Base-by-base conservation (phyloP, 305 asterid genomes). In the Solanum hybrid region DNA sequence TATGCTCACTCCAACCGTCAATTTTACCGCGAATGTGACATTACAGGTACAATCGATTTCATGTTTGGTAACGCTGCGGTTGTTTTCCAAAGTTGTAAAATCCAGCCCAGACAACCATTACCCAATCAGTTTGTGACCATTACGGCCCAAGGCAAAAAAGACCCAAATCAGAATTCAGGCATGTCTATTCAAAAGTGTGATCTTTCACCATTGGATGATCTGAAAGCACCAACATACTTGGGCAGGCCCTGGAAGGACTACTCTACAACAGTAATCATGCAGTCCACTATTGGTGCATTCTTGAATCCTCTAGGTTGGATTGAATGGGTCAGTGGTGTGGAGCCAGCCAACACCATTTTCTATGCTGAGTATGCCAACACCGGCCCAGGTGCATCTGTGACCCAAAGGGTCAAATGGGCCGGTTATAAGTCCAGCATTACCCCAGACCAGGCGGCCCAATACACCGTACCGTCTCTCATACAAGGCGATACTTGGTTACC, bases 1-100 rank as follows among this genome's bases (percentile, higher is more conserved):
- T 97, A 97, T 88, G 90, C 97, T 2, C 97, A 96, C 93, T 94
- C 97, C 14, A 94, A 95, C 78, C 96, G 99, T 1, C 99, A 97
- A 10, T 97, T 97, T 92, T 97, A 96, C 88, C 94, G 98, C 0
- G 95, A 96, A 0, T 97, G 99, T 84, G 92, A 94, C 88, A 88
- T 97, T 78, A 93, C 95, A 1, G 99, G 99, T 26, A 96, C 99
- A 2, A 60, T 97, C 45, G 99, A 97, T 91, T 96, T 97, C 94
- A 96, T 97, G n/a, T 96, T 97, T 51, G 99, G 99, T 6, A 94
- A 95, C 90, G 92, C 97, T 0, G 98, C 97, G 0, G 97, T 92
- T 22, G 95, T 97, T 19, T 91, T 97, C 88, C 99, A 97, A 79
- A 90, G 90, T 40, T 97, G 99, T 96, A 91, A 91, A 88, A 96